phyloP scores from a whole-genome alignment of 2,329 filamentous ascomycete species.

The Colletotrichum trifolii region DNA sequence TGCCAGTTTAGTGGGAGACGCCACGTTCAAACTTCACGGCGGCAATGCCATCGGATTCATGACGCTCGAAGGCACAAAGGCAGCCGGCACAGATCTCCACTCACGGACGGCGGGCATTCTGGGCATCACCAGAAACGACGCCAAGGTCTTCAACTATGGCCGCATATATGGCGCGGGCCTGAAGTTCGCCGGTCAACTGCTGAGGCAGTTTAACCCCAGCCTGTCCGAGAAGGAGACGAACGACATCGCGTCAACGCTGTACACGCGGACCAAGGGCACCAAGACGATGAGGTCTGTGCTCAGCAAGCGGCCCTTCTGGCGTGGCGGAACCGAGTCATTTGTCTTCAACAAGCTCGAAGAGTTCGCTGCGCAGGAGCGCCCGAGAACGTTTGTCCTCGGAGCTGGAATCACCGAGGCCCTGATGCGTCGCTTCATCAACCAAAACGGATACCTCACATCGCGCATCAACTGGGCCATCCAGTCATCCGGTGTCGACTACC shows the following conservation, averaged over 20 bases:
- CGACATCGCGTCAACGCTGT: slow-evolving; percentile 81
- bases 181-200: slow-evolving; percentile 89
- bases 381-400: slow-evolving; percentile 90
- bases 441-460: slow-evolving; percentile 92
- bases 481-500: slow-evolving; percentile 95
- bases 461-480: slow-evolving; percentile 99
- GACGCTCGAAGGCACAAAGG: slow-evolving; percentile 96
- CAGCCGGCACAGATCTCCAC: slow-evolving; percentile 92
- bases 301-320: slow-evolving; percentile 85
- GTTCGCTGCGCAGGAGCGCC: slow-evolving; percentile 93
- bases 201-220: slow-evolving; percentile 91
- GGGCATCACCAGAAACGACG: slow-evolving; percentile 93
- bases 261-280: slow-evolving; percentile 88
- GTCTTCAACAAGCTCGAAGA: slow-evolving; percentile 99
- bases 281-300: slow-evolving; percentile 82
- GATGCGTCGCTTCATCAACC: slow-evolving; percentile 87
- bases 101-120: slow-evolving; percentile 92
- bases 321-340: slow-evolving; percentile 95
- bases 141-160: slow-evolving; percentile 98
- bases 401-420: slow-evolving; percentile 97
- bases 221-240: slow-evolving; percentile 83
- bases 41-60: slow-evolving; percentile 99
- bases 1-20: slow-evolving; percentile 92
- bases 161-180: slow-evolving; percentile 98
- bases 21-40: slow-evolving; percentile 93